Evolutionary conservation across 2,329 filamentous ascomycete genomes (phyloP), one percentile per base, ranked within the genome.

Genomic region (Calonectria henricotiae): DNA sequence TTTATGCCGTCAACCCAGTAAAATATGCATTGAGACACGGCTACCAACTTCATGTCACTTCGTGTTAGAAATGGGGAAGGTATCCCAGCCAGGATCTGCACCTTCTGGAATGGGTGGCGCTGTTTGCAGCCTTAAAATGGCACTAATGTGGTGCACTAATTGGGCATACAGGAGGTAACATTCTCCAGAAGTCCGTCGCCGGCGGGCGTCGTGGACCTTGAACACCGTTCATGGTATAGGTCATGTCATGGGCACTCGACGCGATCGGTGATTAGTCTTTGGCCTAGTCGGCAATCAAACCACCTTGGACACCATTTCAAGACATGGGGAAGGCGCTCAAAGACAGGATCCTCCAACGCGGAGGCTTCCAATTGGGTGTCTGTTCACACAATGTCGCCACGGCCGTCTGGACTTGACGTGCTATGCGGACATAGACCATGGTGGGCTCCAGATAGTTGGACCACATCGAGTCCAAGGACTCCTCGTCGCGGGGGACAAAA

Each of bases 401-500:
- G 11, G 83, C 83, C 13, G 78, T 80, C 64, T 80, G 67, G 23
- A 86, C 79, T 69, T 84, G 83, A 43, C 77, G 75, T 25, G 78
- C 78, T 72, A 86, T 80, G 39, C 82, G 78, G 62, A 80, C 77
- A 54, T 80, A 77, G 4, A 77, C 77, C 60, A 82, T 76, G 35
- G 73, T 71, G 7, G 80, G 77, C 46, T 81, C 76, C 13, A 80
- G 74, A 35, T 81, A 76, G 15, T 71, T 74, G 30, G 73, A 72
- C 41, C 78, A 74, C 25, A 76, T 68, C 54, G 78, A 77, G 62
- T 81, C 79, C 49, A 79, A 58, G 3, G 79, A 79, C 69, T 83
- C 82, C 46, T 82, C 80, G 37, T 82, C 81, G 23, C 80, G 78
- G 25, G 84, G 84, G 46, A 88, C 82, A 65, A 88, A 84, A 46